Evolutionary conservation across 495 filamentous ascomycete species (phyloP).

Genomic region (Aspergillus olivimuriae): DNA sequence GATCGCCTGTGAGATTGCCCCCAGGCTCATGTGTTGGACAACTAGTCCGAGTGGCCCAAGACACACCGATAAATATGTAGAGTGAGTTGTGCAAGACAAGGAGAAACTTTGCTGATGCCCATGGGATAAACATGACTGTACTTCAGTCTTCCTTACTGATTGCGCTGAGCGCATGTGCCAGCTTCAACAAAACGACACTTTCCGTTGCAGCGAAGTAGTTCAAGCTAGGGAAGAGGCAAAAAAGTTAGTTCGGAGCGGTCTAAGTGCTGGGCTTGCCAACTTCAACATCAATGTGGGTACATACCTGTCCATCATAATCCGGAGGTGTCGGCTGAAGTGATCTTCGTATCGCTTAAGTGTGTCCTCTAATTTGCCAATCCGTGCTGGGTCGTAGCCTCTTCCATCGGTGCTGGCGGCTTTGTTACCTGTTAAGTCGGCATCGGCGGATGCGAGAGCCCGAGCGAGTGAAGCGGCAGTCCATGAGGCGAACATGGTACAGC

Average conservation of each 20-base stretch:
- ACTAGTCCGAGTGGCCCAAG: too few species aligned
- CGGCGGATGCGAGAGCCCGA: conserved; percentile 67
- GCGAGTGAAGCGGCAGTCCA: conserved; percentile 72
- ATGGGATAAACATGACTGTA: too few species aligned
- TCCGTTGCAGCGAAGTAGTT: conserved; percentile 98
- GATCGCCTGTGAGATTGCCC: too few species aligned
- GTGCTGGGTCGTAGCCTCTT: conserved; percentile 49
- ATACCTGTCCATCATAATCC: conserved; percentile 79
- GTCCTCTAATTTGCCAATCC: conserved; percentile 74
- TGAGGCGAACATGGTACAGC: conserved; percentile 84
- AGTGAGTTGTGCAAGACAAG: too few species aligned
- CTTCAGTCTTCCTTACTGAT: conserved; percentile 40
- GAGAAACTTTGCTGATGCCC: too few species aligned
- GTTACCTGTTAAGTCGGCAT: conserved; percentile 60
- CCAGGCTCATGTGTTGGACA: too few species aligned
- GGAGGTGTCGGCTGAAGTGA: conserved; percentile 84
- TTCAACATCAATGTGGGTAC: neutral
- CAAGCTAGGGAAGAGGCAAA: conserved; percentile 31
- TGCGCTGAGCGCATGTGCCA: conserved; percentile 48
- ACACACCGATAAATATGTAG: too few species aligned
- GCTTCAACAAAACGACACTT: conserved; percentile 84
- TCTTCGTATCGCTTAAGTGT: conserved; percentile 82
- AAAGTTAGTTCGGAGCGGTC: conserved; percentile 2
- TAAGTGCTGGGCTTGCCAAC: too few species aligned
- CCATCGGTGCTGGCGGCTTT: conserved; percentile 28